Evolutionary conservation across 1,284 basidiomycete species (phyloP).

Genomic region (Sparassis latifolia): DNA sequence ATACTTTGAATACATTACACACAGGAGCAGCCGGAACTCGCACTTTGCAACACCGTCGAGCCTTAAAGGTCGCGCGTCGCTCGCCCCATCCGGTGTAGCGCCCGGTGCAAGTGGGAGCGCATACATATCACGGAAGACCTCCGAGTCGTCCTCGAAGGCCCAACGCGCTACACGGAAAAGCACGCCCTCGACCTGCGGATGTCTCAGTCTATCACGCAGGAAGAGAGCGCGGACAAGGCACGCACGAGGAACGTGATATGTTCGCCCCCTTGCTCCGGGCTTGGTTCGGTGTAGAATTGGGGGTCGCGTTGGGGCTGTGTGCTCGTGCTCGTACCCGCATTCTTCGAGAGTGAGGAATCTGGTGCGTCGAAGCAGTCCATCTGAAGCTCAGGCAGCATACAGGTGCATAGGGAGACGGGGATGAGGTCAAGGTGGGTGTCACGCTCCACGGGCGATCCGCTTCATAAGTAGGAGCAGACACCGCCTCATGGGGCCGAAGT

Average conservation of each 20-base stretch:
- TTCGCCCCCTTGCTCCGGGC: neutral
- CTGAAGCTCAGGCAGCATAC: no score
- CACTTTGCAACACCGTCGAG: conserved; percentile 18
- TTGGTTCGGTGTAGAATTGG: no score
- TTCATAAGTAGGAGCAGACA: no score
- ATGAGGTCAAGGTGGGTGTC: no score
- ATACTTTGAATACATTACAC: conserved; percentile 23
- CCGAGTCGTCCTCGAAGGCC: conserved; percentile 21
- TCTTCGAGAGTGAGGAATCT: no score
- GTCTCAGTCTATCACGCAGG: neutral
- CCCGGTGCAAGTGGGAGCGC: conserved; percentile 10
- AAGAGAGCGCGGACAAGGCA: neutral
- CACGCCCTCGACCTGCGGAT: conserved; percentile 23
- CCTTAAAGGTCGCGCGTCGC: conserved; percentile 18
- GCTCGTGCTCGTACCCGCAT: no score
- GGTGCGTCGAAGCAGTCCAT: no score
- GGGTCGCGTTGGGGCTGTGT: no score
- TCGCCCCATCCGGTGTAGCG: conserved; percentile 8
- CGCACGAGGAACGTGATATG: neutral
- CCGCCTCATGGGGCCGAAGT: no score
- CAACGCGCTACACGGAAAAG: conserved; percentile 23
- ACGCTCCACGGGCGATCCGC: no score
- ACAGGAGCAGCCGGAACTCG: conserved; percentile 25
- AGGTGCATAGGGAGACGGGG: no score
- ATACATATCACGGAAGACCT: conserved; percentile 22